Conservation (phyloP, 371 early-diverging fungal species). For the Mortierella polycephala region DNA sequence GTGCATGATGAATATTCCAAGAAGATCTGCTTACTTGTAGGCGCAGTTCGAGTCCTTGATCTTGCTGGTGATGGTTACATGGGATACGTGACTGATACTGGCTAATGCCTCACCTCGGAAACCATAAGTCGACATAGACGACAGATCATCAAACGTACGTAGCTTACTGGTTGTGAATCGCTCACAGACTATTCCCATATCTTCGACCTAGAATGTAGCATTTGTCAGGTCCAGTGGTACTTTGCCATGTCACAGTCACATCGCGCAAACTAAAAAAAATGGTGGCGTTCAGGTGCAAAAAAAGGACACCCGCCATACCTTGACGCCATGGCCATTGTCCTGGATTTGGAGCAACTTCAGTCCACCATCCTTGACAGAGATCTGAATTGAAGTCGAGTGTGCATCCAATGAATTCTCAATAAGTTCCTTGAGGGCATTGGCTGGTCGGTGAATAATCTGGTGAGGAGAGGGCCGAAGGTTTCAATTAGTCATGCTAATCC, state of each 20-base stretch:
- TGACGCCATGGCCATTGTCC: conserved; percentile 98
- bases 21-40: conserved; percentile 64
- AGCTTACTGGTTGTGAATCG: conserved; percentile 98
- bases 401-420: conserved; percentile 99
- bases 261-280: conserved; percentile 4
- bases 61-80: conserved; percentile 90
- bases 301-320: background rate
- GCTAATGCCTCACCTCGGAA: conserved; percentile 99
- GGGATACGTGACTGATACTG: conserved; percentile 94
- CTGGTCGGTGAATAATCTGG: conserved; percentile 93
- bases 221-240: background rate
- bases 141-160: conserved; percentile 86
- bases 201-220: conserved; percentile 64
- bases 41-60: conserved; percentile 85
- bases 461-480: background rate
- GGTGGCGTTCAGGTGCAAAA: conserved; percentile 15
- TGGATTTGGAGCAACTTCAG: conserved; percentile 92
- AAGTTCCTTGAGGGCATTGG: conserved; percentile 97
- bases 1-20: background rate
- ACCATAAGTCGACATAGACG: conserved; percentile 91
- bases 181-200: conserved; percentile 90
- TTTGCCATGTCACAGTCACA: conserved; percentile 1
- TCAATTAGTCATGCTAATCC: conserved; percentile 10
- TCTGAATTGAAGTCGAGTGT: conserved; percentile 83
- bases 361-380: conserved; percentile 89